Conservation (phyloP, 768 basidiomycete species). For the Trametes villosa region DNA sequence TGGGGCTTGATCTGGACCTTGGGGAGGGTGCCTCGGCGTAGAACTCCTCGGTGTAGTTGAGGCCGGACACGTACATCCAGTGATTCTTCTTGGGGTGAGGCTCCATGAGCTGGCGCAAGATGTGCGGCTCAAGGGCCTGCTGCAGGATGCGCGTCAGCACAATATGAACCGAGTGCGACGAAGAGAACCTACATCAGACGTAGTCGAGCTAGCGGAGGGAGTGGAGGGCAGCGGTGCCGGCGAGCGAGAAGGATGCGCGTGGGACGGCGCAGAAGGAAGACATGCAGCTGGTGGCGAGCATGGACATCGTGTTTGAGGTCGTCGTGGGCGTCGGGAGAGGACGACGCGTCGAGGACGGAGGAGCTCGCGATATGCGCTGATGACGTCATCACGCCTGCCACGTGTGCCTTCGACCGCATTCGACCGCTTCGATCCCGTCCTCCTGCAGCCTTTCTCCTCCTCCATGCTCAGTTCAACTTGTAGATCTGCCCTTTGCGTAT, state of each 20-base stretch:
- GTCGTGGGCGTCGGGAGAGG: conserved; percentile 1
- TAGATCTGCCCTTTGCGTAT: not conserved
- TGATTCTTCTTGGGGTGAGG: conserved; percentile 97
- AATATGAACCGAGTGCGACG: not conserved
- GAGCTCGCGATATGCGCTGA: not conserved
- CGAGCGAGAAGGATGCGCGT: conserved; percentile 49
- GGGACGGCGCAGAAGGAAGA: conserved; percentile 39
- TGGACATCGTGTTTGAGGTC: conserved; percentile 21
- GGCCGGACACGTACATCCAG: conserved; percentile 90
- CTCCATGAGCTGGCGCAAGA: conserved; percentile 89
- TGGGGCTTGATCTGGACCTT: conserved; percentile 86
- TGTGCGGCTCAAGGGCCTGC: conserved; percentile 87
- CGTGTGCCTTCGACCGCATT: not conserved
- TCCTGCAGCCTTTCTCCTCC: not conserved
- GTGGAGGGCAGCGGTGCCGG: conserved; percentile 58
- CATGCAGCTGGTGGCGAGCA: conserved; percentile 21
- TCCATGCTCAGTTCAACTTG: not conserved
- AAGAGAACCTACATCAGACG: conserved; percentile 56
- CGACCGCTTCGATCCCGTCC: not conserved
- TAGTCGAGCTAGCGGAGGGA: conserved; percentile 83
- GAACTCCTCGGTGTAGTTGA: conserved; percentile 86
- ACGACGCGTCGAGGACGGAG: not conserved
- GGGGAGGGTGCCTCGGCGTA: conserved; percentile 70
- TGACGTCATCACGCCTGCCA: conserved; percentile 2
- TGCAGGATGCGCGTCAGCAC: not conserved